Conservation (phyloP, 805 yeast genomes). For the Kazachstania kunashirensis region DNA sequence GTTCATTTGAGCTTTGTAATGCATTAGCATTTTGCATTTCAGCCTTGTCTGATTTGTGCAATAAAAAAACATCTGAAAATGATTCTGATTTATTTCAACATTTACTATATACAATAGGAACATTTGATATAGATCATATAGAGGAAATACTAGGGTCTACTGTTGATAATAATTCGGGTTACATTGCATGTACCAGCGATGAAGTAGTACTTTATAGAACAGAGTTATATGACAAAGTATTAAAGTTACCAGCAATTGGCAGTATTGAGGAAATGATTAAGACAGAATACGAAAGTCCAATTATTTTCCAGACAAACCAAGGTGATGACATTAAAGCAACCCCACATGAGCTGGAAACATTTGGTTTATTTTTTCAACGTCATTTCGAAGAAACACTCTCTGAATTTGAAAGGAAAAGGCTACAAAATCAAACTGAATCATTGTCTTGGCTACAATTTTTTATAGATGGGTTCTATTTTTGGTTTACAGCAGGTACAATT, state of each 20-base stretch:
- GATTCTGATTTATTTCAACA: neutral
- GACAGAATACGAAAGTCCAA: slow-evolving; percentile 3
- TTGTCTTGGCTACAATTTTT: slow-evolving; percentile 26
- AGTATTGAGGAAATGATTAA: slow-evolving; percentile 1
- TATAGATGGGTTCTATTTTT: slow-evolving; percentile 24
- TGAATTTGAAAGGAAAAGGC: slow-evolving; percentile 4
- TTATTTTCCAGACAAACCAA: slow-evolving; percentile 8
- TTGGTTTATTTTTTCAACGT: slow-evolving; percentile 8
- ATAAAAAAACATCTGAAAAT: neutral
- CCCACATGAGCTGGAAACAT: slow-evolving; percentile 20
- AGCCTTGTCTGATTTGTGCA: slow-evolving; percentile 10
- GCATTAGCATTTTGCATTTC: slow-evolving; percentile 23
- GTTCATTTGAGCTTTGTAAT: slow-evolving; percentile 23
- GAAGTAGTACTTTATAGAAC: slow-evolving; percentile 18
- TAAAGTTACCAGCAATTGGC: slow-evolving; percentile 12
- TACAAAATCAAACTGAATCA: slow-evolving; percentile 15
- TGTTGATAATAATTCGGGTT: slow-evolving; percentile 8
- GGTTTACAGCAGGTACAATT: slow-evolving; percentile 23
- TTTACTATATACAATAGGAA: slow-evolving; percentile 8
- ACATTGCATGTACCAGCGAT: slow-evolving; percentile 28
- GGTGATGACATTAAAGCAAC: slow-evolving; percentile 19
- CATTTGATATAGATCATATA: slow-evolving; percentile 10
- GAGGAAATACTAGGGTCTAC: neutral
- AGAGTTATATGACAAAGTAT: slow-evolving; percentile 21
- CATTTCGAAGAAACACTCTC: slow-evolving; percentile 15